These are phyloP conservation scores for Cryomyces antarcticus DNA, from an alignment of 495 filamentous ascomycete species.

Conservation along the genomic window DNA sequence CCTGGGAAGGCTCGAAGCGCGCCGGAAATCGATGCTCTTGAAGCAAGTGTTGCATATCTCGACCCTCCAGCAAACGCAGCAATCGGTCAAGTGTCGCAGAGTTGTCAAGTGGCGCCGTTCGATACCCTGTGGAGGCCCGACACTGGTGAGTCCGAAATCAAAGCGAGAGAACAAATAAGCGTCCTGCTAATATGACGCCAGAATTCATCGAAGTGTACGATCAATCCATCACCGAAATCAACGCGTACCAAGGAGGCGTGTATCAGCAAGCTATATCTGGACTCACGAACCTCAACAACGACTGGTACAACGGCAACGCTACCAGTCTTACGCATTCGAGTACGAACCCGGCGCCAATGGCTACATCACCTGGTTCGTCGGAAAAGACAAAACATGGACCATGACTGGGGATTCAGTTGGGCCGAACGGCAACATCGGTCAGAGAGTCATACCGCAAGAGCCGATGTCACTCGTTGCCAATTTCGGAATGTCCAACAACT, in stretches of 20 bases:
- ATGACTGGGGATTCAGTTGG: conserved; percentile 42
- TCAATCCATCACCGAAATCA: conserved; percentile 34
- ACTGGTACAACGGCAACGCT: conserved; percentile 58
- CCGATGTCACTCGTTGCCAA: conserved; percentile 53
- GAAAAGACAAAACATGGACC: conserved; percentile 42
- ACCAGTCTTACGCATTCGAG: conserved; percentile 54
- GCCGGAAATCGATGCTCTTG: conserved; percentile 60
- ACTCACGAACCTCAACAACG: conserved; percentile 49
- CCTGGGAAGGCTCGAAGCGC: conserved; percentile 50
- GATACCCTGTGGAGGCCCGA: conserved; percentile 62
- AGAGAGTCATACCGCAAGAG: conserved; percentile 45
- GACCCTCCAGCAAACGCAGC: conserved; percentile 24
- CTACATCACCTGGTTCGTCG: conserved; percentile 48
- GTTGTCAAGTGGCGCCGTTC: conserved; percentile 53
- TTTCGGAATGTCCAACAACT: conserved; percentile 51
- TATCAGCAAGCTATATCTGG: conserved; percentile 58
- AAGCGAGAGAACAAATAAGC: conserved; percentile 1
- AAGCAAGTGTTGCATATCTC: conserved; percentile 40
- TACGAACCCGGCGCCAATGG: conserved; percentile 45
- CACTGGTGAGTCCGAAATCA: conserved; percentile 29
- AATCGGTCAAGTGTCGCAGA: conserved; percentile 48
- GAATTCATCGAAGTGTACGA: conserved; percentile 47
- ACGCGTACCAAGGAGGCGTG: conserved; percentile 43
- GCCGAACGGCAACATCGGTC: conserved; percentile 56
- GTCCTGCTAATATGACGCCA: conserved; percentile 4